These are phyloP conservation scores for Lizonia empirigonia DNA, from an alignment of 2,329 filamentous ascomycete species.

Conservation along the genomic window DNA sequence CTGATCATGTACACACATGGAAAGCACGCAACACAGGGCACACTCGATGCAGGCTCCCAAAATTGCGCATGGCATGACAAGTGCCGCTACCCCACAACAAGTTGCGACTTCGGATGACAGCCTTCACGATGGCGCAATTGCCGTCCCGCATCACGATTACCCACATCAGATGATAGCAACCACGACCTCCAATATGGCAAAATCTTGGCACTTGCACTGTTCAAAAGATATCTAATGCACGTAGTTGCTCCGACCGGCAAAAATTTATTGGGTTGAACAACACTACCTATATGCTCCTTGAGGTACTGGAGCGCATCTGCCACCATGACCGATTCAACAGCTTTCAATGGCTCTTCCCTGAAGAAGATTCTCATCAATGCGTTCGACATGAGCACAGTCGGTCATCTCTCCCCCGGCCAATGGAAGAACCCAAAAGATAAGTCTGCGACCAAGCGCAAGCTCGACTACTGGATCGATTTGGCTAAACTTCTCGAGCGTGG, in stretches of 20 bases:
- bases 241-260: background rate
- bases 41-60: slow-evolving; percentile 1
- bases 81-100: slow-evolving; percentile 1
- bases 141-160: slow-evolving; percentile 23
- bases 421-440: slow-evolving; percentile 71
- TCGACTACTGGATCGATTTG: slow-evolving; percentile 68
- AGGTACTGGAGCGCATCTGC: background rate
- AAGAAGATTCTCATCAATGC: slow-evolving; percentile 67
- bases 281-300: background rate
- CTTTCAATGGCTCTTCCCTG: background rate
- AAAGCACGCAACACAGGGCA: background rate
- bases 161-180: background rate
- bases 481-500: slow-evolving; percentile 67
- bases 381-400: slow-evolving; percentile 69
- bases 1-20: background rate
- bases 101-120: slow-evolving; percentile 14
- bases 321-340: slow-evolving; percentile 22
- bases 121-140: slow-evolving; percentile 28
- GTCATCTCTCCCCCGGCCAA: slow-evolving; percentile 68
- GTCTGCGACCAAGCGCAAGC: slow-evolving; percentile 64
- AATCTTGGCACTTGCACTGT: background rate
- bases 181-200: background rate
- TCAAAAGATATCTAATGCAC: background rate
- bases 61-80: background rate
- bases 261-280: background rate